Percentiles rank a stretch among this genome's conserved stretches.
Evolutionary conservation across 163 green algal genomes (phyloP).

Genomic region (Chloromonas sp.): DNA sequence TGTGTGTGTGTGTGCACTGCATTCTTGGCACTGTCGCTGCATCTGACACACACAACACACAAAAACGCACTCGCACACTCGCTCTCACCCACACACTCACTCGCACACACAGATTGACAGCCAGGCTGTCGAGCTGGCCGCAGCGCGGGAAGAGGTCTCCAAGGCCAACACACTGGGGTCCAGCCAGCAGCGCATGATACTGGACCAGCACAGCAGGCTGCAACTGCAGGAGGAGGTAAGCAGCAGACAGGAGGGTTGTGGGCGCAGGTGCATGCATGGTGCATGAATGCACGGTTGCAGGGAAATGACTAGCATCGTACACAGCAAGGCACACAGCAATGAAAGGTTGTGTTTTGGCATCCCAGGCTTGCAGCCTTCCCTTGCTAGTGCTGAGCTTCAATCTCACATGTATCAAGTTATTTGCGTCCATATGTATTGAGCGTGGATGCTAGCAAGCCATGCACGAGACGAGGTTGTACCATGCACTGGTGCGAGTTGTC

Average conservation of each 20-base stretch:
- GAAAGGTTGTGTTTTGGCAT: too few relatives aligned
- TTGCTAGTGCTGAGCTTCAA: too few relatives aligned
- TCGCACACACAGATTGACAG: neutral
- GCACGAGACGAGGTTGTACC: too few relatives aligned
- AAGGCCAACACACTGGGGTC: conserved; percentile 4
- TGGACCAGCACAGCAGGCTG: conserved; percentile 33
- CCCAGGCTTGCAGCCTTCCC: too few relatives aligned
- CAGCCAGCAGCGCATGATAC: conserved; percentile 17
- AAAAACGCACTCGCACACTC: neutral
- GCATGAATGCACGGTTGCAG: too few relatives aligned
- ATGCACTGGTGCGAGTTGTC: too few relatives aligned
- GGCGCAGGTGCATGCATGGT: too few relatives aligned
- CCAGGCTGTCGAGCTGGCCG: conserved; percentile 13
- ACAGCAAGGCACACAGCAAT: too few relatives aligned
- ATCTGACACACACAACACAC: neutral
- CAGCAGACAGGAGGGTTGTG: neutral
- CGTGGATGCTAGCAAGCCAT: too few relatives aligned
- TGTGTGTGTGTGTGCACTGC: neutral
- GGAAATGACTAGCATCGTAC: too few relatives aligned
- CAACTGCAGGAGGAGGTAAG: conserved; percentile 32
- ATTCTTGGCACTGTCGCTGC: neutral
- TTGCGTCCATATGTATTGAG: too few relatives aligned
- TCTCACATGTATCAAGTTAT: too few relatives aligned
- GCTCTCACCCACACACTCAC: neutral
- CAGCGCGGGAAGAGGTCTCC: conserved; percentile 11